Conservation (phyloP, 148 eudicot genomes). For the Polygonum maritimum region DNA sequence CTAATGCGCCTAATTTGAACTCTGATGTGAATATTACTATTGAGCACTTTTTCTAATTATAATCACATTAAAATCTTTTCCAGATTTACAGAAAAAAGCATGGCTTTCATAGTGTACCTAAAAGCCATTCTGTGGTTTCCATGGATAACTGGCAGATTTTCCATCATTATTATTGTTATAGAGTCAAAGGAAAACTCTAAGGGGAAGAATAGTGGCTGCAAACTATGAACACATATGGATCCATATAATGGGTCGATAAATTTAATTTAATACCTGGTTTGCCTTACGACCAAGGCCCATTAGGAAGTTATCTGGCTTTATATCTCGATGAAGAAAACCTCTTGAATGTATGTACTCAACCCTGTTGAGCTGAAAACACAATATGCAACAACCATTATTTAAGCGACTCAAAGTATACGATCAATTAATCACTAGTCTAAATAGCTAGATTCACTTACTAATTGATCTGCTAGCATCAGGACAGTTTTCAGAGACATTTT, state of each 20-base stretch:
- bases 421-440: neutral
- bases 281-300: slow-evolving; percentile 11
- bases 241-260: neutral
- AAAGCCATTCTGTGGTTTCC: neutral
- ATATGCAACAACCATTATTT: neutral
- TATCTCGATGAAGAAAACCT: slow-evolving; percentile 10
- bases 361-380: slow-evolving; percentile 6
- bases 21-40: neutral
- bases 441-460: neutral
- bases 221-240: neutral
- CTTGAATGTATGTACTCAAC: slow-evolving; percentile 1
- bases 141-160: neutral
- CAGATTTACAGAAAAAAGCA: no score
- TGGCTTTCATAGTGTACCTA: neutral
- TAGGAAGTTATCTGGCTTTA: slow-evolving; percentile 6
- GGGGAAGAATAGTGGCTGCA: neutral
- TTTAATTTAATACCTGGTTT: neutral
- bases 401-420: neutral
- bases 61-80: neutral
- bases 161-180: neutral
- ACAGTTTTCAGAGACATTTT: slow-evolving; percentile 3
- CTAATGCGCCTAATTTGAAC: neutral
- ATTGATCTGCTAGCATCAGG: slow-evolving; percentile 7
- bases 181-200: neutral
- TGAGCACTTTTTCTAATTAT: neutral